phyloP scores from a whole-genome alignment of 2,329 filamentous ascomycete genomes.

The Canariomyces notabilis region DNA sequence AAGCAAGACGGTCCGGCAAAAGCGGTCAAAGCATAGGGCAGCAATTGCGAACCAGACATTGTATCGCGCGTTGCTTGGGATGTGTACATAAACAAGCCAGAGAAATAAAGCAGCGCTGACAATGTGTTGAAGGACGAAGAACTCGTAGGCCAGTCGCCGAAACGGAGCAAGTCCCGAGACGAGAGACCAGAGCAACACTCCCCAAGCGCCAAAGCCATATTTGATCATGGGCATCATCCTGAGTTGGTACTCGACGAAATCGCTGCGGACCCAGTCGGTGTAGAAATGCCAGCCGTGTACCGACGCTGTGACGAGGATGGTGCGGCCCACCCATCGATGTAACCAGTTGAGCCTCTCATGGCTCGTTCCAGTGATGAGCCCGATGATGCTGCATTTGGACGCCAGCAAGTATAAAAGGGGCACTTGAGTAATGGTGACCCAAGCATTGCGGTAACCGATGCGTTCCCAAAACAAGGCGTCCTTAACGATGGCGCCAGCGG shows the following conservation, averaged over 20 bases:
- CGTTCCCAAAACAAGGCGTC: slow-evolving; percentile 59
- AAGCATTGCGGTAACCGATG: slow-evolving; percentile 63
- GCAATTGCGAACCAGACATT: slow-evolving; percentile 63
- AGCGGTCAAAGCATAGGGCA: slow-evolving; percentile 57
- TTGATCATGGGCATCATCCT: slow-evolving; percentile 59
- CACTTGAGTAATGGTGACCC: slow-evolving; percentile 60
- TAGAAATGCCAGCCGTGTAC: slow-evolving; percentile 69
- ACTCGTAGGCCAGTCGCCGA: slow-evolving; percentile 61
- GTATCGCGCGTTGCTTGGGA: slow-evolving; percentile 53
- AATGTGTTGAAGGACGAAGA: slow-evolving; percentile 66
- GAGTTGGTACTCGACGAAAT: slow-evolving; percentile 55
- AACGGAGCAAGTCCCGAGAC: slow-evolving; percentile 59
- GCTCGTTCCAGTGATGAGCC: slow-evolving; percentile 55
- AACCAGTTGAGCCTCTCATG: slow-evolving; percentile 70
- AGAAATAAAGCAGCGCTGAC: slow-evolving; percentile 56
- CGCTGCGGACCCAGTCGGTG: slow-evolving; percentile 55
- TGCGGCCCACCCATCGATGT: slow-evolving; percentile 66
- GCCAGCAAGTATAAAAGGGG: slow-evolving; percentile 60
- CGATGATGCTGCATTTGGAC: slow-evolving; percentile 56
- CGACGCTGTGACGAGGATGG: slow-evolving; percentile 62
- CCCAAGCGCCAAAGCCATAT: slow-evolving; percentile 65
- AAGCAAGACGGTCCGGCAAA: slow-evolving; percentile 45
- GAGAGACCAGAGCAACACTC: slow-evolving; percentile 59
- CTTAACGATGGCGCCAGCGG: slow-evolving; percentile 41
- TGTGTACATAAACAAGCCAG: slow-evolving; percentile 59